Evolutionary conservation across 2,329 filamentous ascomycete species (phyloP).

Genomic region (Chaetomium sp.): DNA sequence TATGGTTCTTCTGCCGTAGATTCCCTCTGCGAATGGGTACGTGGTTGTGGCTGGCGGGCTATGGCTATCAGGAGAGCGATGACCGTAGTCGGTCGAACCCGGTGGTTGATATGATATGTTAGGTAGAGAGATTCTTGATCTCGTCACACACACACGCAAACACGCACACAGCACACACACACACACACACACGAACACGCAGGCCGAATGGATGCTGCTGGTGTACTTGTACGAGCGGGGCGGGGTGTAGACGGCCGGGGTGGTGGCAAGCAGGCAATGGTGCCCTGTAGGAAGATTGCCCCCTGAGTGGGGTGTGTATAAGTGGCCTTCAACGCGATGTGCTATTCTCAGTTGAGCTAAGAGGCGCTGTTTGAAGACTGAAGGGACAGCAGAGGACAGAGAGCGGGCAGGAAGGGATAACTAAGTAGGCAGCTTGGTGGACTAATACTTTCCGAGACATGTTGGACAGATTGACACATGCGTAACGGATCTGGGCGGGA

Average conservation of each 20-base stretch:
- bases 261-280: slow-evolving; percentile 16
- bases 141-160: slow-evolving; percentile 18
- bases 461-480: slow-evolving; percentile 25
- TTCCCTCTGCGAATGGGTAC: slow-evolving; percentile 14
- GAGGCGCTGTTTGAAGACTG: slow-evolving; percentile 7
- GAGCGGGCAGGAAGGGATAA: slow-evolving; percentile 21
- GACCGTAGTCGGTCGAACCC: slow-evolving; percentile 12
- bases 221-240: slow-evolving; percentile 20
- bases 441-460: slow-evolving; percentile 29
- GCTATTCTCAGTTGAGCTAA: slow-evolving; percentile 16
- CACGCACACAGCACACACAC: slow-evolving; percentile 11
- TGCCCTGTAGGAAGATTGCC: slow-evolving; percentile 29
- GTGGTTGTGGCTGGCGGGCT: background rate
- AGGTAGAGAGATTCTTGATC: slow-evolving; percentile 10
- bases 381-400: slow-evolving; percentile 6
- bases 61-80: background rate
- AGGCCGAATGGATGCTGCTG: slow-evolving; percentile 3
- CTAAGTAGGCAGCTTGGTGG: slow-evolving; percentile 21
- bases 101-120: slow-evolving; percentile 12
- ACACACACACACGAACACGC: slow-evolving; percentile 10
- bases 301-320: slow-evolving; percentile 32
- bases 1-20: slow-evolving; percentile 43
- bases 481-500: slow-evolving; percentile 14
- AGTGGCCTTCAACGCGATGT: slow-evolving; percentile 15
- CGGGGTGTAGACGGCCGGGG: slow-evolving; percentile 4